Percentiles rank a stretch among this genome's conserved stretches.
These are phyloP conservation scores for Clonostachys rhizophaga DNA, from an alignment of 2,329 filamentous ascomycete genomes.

Conservation along the genomic window DNA sequence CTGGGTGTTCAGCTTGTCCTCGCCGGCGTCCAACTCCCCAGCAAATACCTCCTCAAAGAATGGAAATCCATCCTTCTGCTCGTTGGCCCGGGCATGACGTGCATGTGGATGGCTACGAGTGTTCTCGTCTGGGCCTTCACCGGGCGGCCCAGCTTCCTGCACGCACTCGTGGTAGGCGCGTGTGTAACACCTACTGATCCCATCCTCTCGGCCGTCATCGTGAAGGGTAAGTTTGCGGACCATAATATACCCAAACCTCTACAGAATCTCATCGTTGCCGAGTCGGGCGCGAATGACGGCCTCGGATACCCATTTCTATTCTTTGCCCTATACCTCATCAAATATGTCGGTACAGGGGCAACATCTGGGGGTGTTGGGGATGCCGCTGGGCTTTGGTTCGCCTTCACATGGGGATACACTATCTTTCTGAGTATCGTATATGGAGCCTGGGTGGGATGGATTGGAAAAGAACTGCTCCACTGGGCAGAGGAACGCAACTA, in stretches of 20 bases:
- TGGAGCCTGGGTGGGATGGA: slow-evolving; percentile 26
- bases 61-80: slow-evolving; percentile 72
- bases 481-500: slow-evolving; percentile 79
- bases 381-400: slow-evolving; percentile 37
- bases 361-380: slow-evolving; percentile 24
- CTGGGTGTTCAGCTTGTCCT: slow-evolving; percentile 87
- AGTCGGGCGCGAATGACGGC: slow-evolving; percentile 62
- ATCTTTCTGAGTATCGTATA: slow-evolving; percentile 35
- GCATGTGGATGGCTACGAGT: slow-evolving; percentile 84
- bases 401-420: slow-evolving; percentile 41
- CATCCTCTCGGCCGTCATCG: slow-evolving; percentile 81
- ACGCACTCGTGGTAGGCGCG: slow-evolving; percentile 74
- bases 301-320: slow-evolving; percentile 49
- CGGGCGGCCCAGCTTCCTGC: slow-evolving; percentile 66
- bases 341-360: slow-evolving; percentile 47
- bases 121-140: slow-evolving; percentile 74
- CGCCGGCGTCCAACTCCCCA: slow-evolving; percentile 82
- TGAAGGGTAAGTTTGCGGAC: slow-evolving; percentile 91
- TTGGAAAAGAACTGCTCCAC: slow-evolving; percentile 53
- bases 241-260: slow-evolving; percentile 80
- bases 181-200: slow-evolving; percentile 94
- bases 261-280: slow-evolving; percentile 75
- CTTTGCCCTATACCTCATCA: slow-evolving; percentile 37
- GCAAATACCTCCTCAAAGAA: slow-evolving; percentile 73
- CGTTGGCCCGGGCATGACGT: slow-evolving; percentile 77